phyloP scores from a whole-genome alignment of 2,329 filamentous ascomycete species.

The Talaromyces sp. region DNA sequence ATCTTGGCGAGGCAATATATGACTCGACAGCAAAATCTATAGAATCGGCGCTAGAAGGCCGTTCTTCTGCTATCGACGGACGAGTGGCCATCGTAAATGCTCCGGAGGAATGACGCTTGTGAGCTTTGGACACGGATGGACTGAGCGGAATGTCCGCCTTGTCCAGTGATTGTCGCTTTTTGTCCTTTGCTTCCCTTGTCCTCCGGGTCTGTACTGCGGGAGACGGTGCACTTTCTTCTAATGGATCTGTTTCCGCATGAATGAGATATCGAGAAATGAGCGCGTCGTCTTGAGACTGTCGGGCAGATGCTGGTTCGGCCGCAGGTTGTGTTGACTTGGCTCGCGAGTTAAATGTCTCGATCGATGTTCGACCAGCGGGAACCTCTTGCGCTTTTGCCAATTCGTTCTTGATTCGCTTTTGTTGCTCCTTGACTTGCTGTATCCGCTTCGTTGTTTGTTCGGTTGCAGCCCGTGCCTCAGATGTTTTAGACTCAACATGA shows the following conservation, averaged over 20 bases:
- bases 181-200: conserved; percentile 40
- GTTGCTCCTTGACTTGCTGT: conserved; percentile 56
- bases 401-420: conserved; percentile 53
- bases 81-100: conserved; percentile 37
- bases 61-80: conserved; percentile 59
- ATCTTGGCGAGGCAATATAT: conserved; percentile 75
- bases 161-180: conserved; percentile 31
- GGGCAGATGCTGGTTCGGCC: conserved; percentile 21
- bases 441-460: conserved; percentile 58
- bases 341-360: conserved; percentile 13
- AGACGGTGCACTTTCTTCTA: conserved; percentile 66
- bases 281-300: conserved; percentile 14
- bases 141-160: conserved; percentile 29
- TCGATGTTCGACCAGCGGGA: conserved; percentile 25
- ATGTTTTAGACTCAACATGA: conserved; percentile 38
- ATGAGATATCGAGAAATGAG: conserved; percentile 27
- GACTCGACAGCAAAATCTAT: conserved; percentile 83
- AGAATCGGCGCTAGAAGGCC: conserved; percentile 76
- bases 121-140: conserved; percentile 25
- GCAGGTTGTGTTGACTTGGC: conserved; percentile 4
- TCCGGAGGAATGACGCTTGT: conserved; percentile 40
- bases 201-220: conserved; percentile 64
- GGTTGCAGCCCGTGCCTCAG: conserved; percentile 44
- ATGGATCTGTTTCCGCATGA: conserved; percentile 23
- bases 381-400: conserved; percentile 38